phyloP scores from a whole-genome alignment of 306 rosid genomes.

The Castanopsis chinensis region DNA sequence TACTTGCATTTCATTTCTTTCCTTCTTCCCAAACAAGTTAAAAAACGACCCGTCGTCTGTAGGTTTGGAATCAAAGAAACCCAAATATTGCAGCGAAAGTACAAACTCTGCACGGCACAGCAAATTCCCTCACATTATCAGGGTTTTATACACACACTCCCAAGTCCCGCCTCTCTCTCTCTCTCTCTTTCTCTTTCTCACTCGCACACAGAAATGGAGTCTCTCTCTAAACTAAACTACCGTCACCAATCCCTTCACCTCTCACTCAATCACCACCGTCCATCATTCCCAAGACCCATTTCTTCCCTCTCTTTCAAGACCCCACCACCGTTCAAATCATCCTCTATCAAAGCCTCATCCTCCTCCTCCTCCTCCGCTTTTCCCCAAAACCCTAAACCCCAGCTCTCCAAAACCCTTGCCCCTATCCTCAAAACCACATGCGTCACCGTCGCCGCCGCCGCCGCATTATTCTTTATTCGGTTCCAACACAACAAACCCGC shows the following conservation, averaged over 20 bases:
- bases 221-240: conserved; percentile 39
- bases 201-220: conserved; percentile 41
- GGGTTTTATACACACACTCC: conserved; percentile 17
- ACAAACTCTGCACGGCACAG: neutral
- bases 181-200: neutral
- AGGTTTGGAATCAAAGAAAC: neutral
- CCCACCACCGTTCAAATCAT: conserved; percentile 16
- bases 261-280: conserved; percentile 50
- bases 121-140: neutral
- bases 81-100: neutral
- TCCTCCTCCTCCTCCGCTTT: conserved; percentile 23
- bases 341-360: conserved; percentile 38
- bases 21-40: too few relatives aligned
- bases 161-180: neutral
- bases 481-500: conserved; percentile 39
- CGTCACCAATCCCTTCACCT: conserved; percentile 43
- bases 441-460: conserved; percentile 48
- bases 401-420: conserved; percentile 34
- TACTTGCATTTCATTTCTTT: too few relatives aligned
- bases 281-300: conserved; percentile 30
- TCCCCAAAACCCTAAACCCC: conserved; percentile 32
- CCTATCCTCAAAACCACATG: conserved; percentile 49
- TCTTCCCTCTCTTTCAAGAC: conserved; percentile 33
- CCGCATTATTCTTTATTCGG: conserved; percentile 55
- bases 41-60: neutral